These are phyloP conservation scores for Acmispon strigosus DNA, from an alignment of 306 rosid genomes.

Conservation along the genomic window DNA sequence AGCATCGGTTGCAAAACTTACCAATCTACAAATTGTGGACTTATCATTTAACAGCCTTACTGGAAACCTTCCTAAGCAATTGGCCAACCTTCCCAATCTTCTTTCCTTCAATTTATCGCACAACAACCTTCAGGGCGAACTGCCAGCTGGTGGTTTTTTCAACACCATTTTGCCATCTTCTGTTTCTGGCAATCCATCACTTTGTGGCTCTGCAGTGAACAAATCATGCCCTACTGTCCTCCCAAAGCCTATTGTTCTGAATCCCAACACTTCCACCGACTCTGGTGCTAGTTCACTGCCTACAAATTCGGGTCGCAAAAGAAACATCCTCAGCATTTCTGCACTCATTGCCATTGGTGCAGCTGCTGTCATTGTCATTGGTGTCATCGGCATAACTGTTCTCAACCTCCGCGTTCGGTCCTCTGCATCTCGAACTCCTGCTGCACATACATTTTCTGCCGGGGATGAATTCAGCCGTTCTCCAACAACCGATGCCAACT, in stretches of 20 bases:
- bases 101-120: slow-evolving; percentile 78
- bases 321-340: slow-evolving; percentile 93
- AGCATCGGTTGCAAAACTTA: slow-evolving; percentile 62
- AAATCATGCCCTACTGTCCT: slow-evolving; percentile 79
- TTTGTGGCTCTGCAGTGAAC: slow-evolving; percentile 83
- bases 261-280: slow-evolving; percentile 80
- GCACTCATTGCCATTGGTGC: slow-evolving; percentile 98
- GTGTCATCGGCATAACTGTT: slow-evolving; percentile 87
- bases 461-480: slow-evolving; percentile 90
- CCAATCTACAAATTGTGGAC: slow-evolving; percentile 66
- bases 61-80: slow-evolving; percentile 79
- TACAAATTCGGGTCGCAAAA: slow-evolving; percentile 54
- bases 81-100: slow-evolving; percentile 84
- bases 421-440: slow-evolving; percentile 44
- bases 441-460: slow-evolving; percentile 64
- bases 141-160: slow-evolving; percentile 87
- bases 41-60: slow-evolving; percentile 65
- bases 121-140: slow-evolving; percentile 88
- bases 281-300: slow-evolving; percentile 40
- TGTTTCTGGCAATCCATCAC: slow-evolving; percentile 74
- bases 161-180: slow-evolving; percentile 78
- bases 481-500: slow-evolving; percentile 85
- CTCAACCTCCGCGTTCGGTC: slow-evolving; percentile 85
- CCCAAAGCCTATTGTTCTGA: slow-evolving; percentile 94
- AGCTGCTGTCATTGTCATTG: slow-evolving; percentile 86